Evolutionary conservation across 176 grass and related monocot genomes (phyloP).

Genomic region (Oryza longistaminata): DNA sequence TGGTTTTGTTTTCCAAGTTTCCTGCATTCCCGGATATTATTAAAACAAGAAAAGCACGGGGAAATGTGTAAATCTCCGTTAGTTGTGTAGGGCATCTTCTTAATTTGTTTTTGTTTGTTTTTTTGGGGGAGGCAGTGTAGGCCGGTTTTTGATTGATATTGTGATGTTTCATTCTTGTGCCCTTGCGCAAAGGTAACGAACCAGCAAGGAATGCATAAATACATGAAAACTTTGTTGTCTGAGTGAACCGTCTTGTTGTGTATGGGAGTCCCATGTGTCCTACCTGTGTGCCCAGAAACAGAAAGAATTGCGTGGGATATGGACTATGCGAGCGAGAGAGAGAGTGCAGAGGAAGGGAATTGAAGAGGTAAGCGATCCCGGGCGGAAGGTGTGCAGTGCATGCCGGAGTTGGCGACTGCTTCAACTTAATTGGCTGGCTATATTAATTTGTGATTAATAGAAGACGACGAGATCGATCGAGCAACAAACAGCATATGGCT

Average conservation of each 20-base stretch:
- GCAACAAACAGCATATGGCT: neutral
- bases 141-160: slow-evolving; percentile 25
- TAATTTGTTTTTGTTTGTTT: neutral
- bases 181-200: slow-evolving; percentile 30
- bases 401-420: neutral
- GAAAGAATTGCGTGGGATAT: too few species aligned
- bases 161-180: neutral
- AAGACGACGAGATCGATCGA: too few species aligned
- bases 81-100: neutral
- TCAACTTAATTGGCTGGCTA: neutral
- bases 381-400: neutral
- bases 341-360: too few species aligned
- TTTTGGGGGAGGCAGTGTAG: slow-evolving; percentile 1
- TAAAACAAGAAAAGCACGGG: neutral
- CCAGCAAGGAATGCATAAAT: neutral
- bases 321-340: too few species aligned
- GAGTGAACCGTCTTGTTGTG: neutral
- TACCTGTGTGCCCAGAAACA: neutral
- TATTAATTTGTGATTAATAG: too few species aligned
- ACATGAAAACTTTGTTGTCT: neutral
- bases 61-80: neutral
- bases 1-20: slow-evolving; percentile 3
- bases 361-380: neutral
- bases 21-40: neutral
- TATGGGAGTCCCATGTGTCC: neutral